Evolutionary conservation across 2,329 filamentous ascomycete species (phyloP), one percentile per base, ranked within the genome.

Genomic region (Pseudopyricularia cyperi): DNA sequence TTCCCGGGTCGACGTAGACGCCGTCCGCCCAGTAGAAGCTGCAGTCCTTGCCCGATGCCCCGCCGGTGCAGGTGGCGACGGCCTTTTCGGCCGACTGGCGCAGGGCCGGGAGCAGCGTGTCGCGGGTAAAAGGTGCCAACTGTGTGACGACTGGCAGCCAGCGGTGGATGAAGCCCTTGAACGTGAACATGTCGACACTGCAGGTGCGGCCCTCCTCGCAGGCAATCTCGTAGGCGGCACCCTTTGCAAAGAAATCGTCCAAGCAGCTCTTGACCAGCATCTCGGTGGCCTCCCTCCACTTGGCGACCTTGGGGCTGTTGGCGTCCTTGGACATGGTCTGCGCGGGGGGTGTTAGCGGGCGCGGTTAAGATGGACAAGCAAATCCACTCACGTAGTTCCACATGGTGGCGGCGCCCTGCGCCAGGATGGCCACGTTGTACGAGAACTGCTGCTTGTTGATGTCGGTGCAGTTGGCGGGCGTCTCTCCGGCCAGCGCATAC

Each of bases 121-220:
- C 66, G 35, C 66, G 65, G 1, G 77, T 80, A 46, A 73, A 74
- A 0, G 85, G 83, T 0, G 79, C 82, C 17, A 87, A 53, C 57
- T 83, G 73, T 2, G 77, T 75, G 1, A 77, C 72, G 22, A 75
- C 71, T 3, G 77, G 72, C 57, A 88, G 69, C 80, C 82, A 86
- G 44, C 81, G 76, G 57, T 80, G 74, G 15, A 87, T 70, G 54
- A 82, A 82, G 33, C 83, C 83, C 66, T 87, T 87, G 75, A 85
- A 89, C 2, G 79, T 79, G 54, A 79, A 66, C 72, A 89, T 85
- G 60, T 91, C 87, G 48, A 76, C 72, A 53, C 82, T 82, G 70
- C 87, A 91, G 3, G 72, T 67, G 19, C 58, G 51, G 53, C 54
- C 54, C 14, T 63, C 59, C 57, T 88, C 84, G 66, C 86, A 90